A percentile compares a stretch with the other conserved stretches of the same genome.
These are phyloP conservation scores for Aphanoascus verrucosus DNA, from an alignment of 2,329 filamentous ascomycete genomes.

Conservation along the genomic window DNA sequence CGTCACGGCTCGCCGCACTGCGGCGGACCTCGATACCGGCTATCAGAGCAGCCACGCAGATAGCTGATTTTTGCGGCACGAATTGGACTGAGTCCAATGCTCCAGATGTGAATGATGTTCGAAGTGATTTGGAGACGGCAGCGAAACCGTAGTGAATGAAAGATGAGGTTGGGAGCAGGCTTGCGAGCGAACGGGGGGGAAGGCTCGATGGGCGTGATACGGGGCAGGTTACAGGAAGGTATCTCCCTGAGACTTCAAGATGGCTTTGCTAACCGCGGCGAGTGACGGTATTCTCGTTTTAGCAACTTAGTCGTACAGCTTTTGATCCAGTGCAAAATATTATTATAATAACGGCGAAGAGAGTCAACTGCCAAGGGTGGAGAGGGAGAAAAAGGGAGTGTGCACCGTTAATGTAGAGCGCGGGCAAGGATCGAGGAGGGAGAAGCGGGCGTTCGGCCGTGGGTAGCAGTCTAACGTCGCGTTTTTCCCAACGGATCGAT, in stretches of 20 bases:
- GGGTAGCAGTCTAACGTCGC: constrained; percentile 8
- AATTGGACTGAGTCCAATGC: not conserved
- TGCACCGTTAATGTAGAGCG: not conserved
- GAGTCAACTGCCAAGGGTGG: not conserved
- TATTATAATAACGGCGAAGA: not conserved
- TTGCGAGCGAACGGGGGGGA: not conserved
- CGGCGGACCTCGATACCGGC: constrained; percentile 2
- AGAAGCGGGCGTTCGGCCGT: not conserved
- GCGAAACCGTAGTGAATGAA: not conserved
- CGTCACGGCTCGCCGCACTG: constrained; percentile 5
- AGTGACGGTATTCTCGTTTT: not conserved
- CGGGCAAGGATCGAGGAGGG: constrained; percentile 3
- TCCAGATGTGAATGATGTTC: not conserved
- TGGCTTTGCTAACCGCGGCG: not conserved
- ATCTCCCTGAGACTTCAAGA: not conserved
- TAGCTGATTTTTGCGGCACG: not conserved
- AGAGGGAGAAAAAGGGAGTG: constrained; percentile 6
- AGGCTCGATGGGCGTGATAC: not conserved
- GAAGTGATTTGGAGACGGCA: not conserved
- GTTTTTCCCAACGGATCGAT: constrained; percentile 2
- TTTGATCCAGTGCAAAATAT: not conserved
- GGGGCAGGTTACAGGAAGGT: not conserved
- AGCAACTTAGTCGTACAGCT: not conserved
- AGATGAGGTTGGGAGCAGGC: not conserved
- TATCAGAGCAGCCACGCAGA: not conserved